A percentile compares a stretch with the other conserved stretches of the same genome.
phyloP scores from a whole-genome alignment of 768 basidiomycete genomes.

The Tremella fuciformis region DNA sequence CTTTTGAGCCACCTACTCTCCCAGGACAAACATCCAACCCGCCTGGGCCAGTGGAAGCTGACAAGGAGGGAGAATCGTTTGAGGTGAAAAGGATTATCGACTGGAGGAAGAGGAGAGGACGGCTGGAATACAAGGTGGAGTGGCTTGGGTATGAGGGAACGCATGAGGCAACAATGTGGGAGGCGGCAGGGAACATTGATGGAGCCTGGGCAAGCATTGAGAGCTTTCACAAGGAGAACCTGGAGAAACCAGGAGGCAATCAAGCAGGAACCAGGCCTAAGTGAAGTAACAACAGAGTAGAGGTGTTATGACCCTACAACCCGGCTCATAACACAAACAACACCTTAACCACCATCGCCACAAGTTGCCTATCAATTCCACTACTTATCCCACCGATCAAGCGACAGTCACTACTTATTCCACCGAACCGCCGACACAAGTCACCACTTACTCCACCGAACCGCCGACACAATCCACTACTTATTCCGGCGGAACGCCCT shows the following conservation, averaged over 20 bases:
- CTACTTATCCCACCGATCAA: no score
- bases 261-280: no score
- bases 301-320: no score
- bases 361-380: no score
- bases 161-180: neutral
- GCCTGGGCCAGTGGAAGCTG: neutral
- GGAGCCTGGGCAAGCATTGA: neutral
- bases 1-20: neutral
- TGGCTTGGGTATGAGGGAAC: slow-evolving; percentile 7
- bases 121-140: neutral
- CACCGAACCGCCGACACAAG: no score
- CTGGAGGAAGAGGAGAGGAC: neutral
- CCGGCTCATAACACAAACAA: no score
- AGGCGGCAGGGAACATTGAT: neutral
- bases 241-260: neutral
- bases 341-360: no score
- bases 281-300: no score
- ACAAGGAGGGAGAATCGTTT: neutral
- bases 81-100: neutral
- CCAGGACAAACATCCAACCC: neutral
- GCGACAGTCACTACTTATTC: no score
- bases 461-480: no score
- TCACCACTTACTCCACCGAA: no score
- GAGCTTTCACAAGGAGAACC: neutral
- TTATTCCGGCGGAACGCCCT: no score